Conservation (phyloP, 352 stramenopile species). For the Elongisporangium anandrum region DNA sequence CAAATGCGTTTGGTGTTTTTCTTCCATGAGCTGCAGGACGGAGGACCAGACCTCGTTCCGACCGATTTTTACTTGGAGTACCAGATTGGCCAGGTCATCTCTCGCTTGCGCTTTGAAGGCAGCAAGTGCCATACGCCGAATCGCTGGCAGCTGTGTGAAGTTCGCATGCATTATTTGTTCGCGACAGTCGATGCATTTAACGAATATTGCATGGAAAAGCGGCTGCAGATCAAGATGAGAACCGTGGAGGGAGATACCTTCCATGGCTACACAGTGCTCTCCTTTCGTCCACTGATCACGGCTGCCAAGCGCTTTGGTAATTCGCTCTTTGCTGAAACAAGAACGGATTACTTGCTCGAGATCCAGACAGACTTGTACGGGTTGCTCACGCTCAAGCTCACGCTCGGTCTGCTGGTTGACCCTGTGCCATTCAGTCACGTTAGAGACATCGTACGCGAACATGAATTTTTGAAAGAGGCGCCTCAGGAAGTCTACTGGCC, state of each 20-base stretch:
- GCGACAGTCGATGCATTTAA: constrained; percentile 63
- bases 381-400: constrained; percentile 73
- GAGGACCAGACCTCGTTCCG: constrained; percentile 35
- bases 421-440: constrained; percentile 47
- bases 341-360: constrained; percentile 63
- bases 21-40: constrained; percentile 83
- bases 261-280: constrained; percentile 50
- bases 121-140: constrained; percentile 79
- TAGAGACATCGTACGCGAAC: constrained; percentile 41
- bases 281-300: constrained; percentile 45
- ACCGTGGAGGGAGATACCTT: constrained; percentile 21
- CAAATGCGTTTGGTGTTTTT: constrained; percentile 74
- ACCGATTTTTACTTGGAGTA: constrained; percentile 80
- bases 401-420: constrained; percentile 61
- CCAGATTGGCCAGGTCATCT: constrained; percentile 61
- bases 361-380: constrained; percentile 51
- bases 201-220: constrained; percentile 62
- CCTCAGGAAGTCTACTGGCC: constrained; percentile 56
- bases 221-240: constrained; percentile 70
- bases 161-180: constrained; percentile 62
- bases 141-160: constrained; percentile 79
- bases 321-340: constrained; percentile 40
- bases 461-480: constrained; percentile 54
- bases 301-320: constrained; percentile 57
- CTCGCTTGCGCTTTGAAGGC: constrained; percentile 58